Evolutionary conservation across 2,329 filamentous ascomycete genomes (phyloP), one percentile per base, ranked within the genome.

Genomic region (Aspergillus alliaceus): DNA sequence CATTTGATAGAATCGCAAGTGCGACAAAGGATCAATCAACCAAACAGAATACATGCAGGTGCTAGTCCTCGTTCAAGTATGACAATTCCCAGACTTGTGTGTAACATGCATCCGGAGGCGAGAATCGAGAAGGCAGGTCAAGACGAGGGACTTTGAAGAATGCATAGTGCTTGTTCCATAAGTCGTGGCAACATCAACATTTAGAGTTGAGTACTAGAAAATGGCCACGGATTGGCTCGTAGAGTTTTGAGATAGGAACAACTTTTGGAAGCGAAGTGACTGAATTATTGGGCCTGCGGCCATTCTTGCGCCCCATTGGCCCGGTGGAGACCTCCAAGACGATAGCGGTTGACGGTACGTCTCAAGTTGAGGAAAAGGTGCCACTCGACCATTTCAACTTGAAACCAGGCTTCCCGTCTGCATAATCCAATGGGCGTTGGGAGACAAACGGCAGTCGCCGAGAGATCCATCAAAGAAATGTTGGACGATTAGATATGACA

Each of bases 381-480:
- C 39, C 40, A 49, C 50, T 56, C 42, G 44, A 40, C 31, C 49
- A 59, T 49, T 60, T 59, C 59, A 65, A 63, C 47, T 29, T 62
- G 61, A 67, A 67, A 67, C 65, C 56, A 54, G 40, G 34, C 53
- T 34, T 60, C 49, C 59, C 53, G 54, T 62, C 53, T 54, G 25
- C 42, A 34, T 47, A 18, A 32, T 24, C 59, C 52, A 59, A 56
- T 57, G 32, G 15, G 40, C 40, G 15, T 44, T n/a, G 15, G 40
- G 27, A n/a, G 40, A 44, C 40, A 44, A 44, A 44, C 40, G 40
- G 40, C 24, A 44, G 40, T 44, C 40, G 24, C 22, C 40, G 31
- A 44, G 24, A 49, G 42, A 40, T 44, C 40, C 40, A 15, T 44
- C 9, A 22, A 44, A n/a, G n/a, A 27, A 9, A 29, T 18, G 40